These are phyloP conservation scores for Mollisia scopiformis DNA, from an alignment of 2,329 filamentous ascomycete species.

Conservation along the genomic window DNA sequence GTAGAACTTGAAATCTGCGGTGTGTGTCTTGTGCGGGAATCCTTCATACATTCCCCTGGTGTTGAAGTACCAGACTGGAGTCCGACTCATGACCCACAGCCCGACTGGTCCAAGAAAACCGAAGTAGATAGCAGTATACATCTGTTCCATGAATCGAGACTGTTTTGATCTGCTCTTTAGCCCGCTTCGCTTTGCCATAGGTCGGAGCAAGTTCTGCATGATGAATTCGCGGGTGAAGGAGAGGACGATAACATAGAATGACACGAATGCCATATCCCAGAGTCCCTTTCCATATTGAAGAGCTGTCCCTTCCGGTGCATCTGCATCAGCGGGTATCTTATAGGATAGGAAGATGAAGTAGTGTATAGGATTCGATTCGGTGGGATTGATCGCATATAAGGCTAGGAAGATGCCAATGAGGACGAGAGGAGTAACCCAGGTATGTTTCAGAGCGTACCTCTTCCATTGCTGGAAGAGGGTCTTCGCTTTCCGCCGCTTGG, in stretches of 20 bases:
- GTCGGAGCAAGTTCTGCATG: conserved; percentile 87
- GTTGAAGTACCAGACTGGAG: conserved; percentile 97
- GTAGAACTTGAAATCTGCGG: conserved; percentile 87
- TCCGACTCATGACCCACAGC: conserved; percentile 86
- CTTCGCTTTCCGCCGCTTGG: conserved; percentile 38
- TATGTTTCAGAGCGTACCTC: conserved; percentile 54
- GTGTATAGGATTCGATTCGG: conserved; percentile 76
- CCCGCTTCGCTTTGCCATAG: conserved; percentile 70
- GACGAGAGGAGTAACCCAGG: conserved; percentile 68
- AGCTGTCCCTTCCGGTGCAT: conserved; percentile 44
- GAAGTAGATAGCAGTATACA: conserved; percentile 94
- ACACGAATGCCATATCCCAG: conserved; percentile 84
- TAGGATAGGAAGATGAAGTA: conserved; percentile 91
- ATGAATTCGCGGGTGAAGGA: conserved; percentile 94
- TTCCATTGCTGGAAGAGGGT: conserved; percentile 50
- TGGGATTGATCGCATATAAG: conserved; percentile 76
- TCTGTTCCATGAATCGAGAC: conserved; percentile 92
- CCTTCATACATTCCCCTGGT: conserved; percentile 86
- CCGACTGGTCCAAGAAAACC: conserved; percentile 79
- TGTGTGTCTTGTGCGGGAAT: conserved; percentile 83
- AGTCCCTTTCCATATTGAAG: conserved; percentile 86
- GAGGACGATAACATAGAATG: conserved; percentile 86
- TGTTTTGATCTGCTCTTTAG: conserved; percentile 78
- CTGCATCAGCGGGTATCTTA: conserved; percentile 56
- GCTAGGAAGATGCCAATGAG: conserved; percentile 65